These are phyloP conservation scores for Fomitopsis serialis DNA, from an alignment of 768 basidiomycete species.

Conservation along the genomic window DNA sequence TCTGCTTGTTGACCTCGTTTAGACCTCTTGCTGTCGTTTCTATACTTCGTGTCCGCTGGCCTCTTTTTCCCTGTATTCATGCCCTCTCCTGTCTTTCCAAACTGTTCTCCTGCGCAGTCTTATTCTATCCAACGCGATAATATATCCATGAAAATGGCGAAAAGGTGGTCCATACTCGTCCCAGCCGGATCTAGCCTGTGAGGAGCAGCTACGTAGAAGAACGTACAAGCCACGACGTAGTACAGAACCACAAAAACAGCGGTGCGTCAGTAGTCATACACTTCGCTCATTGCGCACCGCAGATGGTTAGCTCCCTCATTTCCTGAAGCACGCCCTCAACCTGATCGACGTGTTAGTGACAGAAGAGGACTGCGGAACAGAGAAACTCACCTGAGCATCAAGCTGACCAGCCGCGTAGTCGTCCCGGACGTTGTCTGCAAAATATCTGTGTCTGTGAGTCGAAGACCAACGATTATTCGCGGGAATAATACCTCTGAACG, in stretches of 20 bases:
- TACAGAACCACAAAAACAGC: not conserved
- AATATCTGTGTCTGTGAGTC: conserved; percentile 52
- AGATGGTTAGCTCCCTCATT: conserved; percentile 95
- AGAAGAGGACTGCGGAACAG: not conserved
- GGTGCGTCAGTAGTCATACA: not conserved
- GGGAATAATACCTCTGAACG: conserved; percentile 67
- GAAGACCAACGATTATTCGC: not conserved
- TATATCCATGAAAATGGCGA: too few species aligned
- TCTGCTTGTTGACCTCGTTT: too few species aligned
- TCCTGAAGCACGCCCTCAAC: conserved; percentile 97
- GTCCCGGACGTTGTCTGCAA: conserved; percentile 84
- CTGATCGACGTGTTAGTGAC: conserved; percentile 27
- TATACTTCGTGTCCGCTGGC: too few species aligned
- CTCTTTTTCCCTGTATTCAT: too few species aligned
- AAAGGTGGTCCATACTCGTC: too few species aligned
- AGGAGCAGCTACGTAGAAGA: too few species aligned
- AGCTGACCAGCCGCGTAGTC: conserved; percentile 97
- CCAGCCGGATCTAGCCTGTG: too few species aligned
- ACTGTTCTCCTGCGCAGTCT: too few species aligned
- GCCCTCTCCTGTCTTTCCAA: too few species aligned
- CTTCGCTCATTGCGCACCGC: conserved; percentile 43
- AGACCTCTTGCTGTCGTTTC: too few species aligned
- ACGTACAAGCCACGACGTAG: too few species aligned
- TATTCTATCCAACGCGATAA: too few species aligned
- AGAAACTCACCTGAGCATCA: conserved; percentile 72